A percentile compares a stretch with the other conserved stretches of the same genome.
Evolutionary conservation across 345 rosid species (phyloP).

Genomic region (Aquilaria yunnanensis): DNA sequence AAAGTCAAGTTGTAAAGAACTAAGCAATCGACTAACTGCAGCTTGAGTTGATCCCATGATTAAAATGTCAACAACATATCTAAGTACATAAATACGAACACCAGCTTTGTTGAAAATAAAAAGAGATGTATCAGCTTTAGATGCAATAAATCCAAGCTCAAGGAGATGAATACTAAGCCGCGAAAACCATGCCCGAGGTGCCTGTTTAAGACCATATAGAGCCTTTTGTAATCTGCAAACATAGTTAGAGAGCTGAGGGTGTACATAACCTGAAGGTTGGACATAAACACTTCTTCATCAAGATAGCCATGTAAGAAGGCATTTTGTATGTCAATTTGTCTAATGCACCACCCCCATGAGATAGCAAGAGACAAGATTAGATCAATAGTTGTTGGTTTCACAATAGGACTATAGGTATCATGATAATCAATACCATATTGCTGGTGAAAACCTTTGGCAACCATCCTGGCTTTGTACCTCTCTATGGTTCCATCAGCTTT

Average conservation of each 20-base stretch:
- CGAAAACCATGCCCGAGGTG: not conserved
- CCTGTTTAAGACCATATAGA: not conserved
- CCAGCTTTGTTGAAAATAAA: not conserved
- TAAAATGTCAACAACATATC: not conserved
- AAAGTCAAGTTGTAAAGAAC: too few relatives aligned
- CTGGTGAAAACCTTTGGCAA: not conserved
- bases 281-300: not conserved
- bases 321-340: not conserved
- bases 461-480: too few relatives aligned
- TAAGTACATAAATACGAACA: not conserved
- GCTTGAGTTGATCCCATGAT: not conserved
- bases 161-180: not conserved
- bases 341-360: not conserved
- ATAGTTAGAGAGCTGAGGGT: too few relatives aligned
- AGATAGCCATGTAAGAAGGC: not conserved
- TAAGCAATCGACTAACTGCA: not conserved
- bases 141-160: not conserved
- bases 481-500: too few relatives aligned
- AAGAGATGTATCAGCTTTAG: not conserved
- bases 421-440: not conserved
- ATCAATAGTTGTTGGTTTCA: not conserved
- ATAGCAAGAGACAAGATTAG: not conserved
- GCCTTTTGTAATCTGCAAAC: not conserved
- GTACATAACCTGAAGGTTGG: not conserved
- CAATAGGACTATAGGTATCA: not conserved